These are phyloP conservation scores for Podospora tetraspora DNA, from an alignment of 495 filamentous ascomycete genomes.

Conservation along the genomic window DNA sequence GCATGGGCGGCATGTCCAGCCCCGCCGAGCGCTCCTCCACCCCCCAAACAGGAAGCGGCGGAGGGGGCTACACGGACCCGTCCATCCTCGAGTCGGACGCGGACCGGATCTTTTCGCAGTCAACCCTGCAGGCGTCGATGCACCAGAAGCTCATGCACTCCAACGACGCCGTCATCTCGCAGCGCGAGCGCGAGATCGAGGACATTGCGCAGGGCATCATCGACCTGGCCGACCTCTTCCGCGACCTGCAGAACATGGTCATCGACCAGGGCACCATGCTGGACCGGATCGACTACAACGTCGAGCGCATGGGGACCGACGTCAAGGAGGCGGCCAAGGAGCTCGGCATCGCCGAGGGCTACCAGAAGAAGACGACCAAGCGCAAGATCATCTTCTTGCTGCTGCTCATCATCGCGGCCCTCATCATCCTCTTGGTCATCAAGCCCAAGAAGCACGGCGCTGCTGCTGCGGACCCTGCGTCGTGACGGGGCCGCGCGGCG, in stretches of 20 bases:
- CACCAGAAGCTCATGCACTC: conserved; percentile 60
- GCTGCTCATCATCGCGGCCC: conserved; percentile 71
- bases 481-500: not conserved
- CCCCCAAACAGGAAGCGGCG: conserved; percentile 38
- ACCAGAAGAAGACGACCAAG: conserved; percentile 83
- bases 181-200: conserved; percentile 94
- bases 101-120: conserved; percentile 87
- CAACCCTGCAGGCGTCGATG: conserved; percentile 67
- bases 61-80: conserved; percentile 51
- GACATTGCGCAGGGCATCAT: conserved; percentile 98
- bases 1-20: conserved; percentile 52
- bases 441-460: conserved; percentile 64
- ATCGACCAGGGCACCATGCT: conserved; percentile 98
- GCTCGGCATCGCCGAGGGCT: conserved; percentile 74
- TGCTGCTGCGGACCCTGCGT: not conserved
- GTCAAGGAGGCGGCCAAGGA: conserved; percentile 92
- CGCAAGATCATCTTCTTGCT: conserved; percentile 85
- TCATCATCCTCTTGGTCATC: conserved; percentile 79
- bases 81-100: conserved; percentile 84
- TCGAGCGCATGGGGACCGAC: conserved; percentile 83
- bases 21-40: conserved; percentile 53
- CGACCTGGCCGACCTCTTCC: conserved; percentile 92
- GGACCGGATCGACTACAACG: conserved; percentile 96
- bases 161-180: conserved; percentile 80
- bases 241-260: conserved; percentile 91